Evolutionary conservation across 352 stramenopile genomes (phyloP), one percentile per base, ranked within the genome.

Genomic region (Phytopythium montanum): DNA sequence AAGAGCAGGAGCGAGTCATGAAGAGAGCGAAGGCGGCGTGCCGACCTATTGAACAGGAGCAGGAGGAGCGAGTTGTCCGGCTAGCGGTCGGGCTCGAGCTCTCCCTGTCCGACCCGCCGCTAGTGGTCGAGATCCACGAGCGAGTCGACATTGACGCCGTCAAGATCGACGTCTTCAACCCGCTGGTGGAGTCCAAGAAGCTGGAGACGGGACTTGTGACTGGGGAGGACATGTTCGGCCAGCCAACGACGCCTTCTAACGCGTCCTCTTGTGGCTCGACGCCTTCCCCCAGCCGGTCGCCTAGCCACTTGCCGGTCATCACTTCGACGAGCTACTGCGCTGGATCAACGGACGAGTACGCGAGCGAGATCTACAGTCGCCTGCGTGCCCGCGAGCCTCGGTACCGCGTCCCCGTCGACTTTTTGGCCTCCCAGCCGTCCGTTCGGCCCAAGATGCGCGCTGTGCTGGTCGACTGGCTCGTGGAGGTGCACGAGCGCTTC

Each of bases 401-500:
- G 3, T 79, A 80, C 51, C 78, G 84, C 36, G 72, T 83, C 36
- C 75, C 65, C 45, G 64, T 72, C 31, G 69, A 88, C 54, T 75
- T 82, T 60, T 86, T 84, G 54, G 53, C 64, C 41, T 64, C 72
- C 51, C 78, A 88, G 62, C 69, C 76, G 33, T 65, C 76, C 25
- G 48, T 93, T 50, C 81, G 66, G 3, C 57, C 65, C 21, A 76
- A 79, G 51, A 93, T 91, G 83, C 81, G 83, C 6, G 56, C 71
- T 25, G 81, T 88, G 56, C 81, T 93, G 45, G 62, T 95, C 36
- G 79, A 92, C 60, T 92, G 83, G 85, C 70, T 95, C 16, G 70
- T 92, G 38, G 97, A 99, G 68, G 96, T 99, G 34, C 97, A 99
- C 79, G 73, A 98, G 45, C 98, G 98, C 63, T 99, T 99, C 73